Conservation (phyloP, 2,329 filamentous ascomycete genomes). For the Fusarium pseudocircinatum region DNA sequence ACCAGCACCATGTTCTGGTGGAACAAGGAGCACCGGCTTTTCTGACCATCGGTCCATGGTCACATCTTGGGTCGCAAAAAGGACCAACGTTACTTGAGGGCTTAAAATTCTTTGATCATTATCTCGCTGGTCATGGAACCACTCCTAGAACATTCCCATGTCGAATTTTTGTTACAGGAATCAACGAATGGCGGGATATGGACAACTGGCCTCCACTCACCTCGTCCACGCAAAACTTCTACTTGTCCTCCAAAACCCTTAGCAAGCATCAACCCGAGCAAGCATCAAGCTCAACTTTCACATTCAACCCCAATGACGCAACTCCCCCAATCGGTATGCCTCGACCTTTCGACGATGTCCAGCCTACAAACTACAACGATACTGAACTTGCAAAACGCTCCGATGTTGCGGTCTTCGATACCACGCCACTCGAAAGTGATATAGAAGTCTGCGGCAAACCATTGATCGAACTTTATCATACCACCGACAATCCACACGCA, state of each 20-base stretch:
- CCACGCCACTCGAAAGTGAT: accelerated
- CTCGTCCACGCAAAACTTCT: background rate
- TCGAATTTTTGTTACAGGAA: background rate
- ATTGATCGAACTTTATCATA: background rate
- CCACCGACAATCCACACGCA: background rate
- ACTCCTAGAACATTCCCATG: background rate
- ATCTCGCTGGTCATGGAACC: accelerated
- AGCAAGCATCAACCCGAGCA: too few relatives aligned
- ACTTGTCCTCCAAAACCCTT: accelerated
- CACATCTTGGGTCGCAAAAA: background rate
- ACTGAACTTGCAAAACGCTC: background rate
- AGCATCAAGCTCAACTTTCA: background rate
- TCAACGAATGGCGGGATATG: background rate
- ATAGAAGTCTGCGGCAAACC: background rate
- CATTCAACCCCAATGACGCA: background rate
- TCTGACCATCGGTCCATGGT: background rate
- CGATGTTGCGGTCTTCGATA: accelerated
- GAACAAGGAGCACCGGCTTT: background rate
- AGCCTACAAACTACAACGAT: background rate
- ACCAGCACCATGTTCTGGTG: background rate
- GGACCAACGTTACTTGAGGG: background rate
- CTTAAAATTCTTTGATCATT: background rate
- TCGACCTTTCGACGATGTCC: background rate
- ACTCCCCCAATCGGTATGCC: background rate
- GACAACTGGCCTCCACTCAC: accelerated